Base-by-base conservation (phyloP, 805 yeast species). In the Pichia cabralensis region DNA sequence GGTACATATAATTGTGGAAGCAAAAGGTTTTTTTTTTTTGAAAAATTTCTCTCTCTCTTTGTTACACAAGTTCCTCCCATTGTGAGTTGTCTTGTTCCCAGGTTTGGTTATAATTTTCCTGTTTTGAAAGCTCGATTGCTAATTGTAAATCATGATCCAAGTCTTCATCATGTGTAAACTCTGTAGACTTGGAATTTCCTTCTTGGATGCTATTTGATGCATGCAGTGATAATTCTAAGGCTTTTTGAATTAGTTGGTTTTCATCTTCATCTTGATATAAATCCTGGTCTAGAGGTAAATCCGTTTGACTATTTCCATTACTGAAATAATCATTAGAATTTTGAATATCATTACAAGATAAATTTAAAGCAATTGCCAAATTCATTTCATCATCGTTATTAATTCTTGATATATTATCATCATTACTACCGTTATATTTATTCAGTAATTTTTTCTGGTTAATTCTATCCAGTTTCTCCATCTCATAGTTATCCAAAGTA, bases 401-500 rank as follows among this genome's bases (percentile, higher is more conserved):
- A 5, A 48, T 51, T 12, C 48, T 45, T 3, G 49, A 48, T 3
- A n/a, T 13, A 25, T 21, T 21, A 8, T 14, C 8, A 9, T 15
- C n/a, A 13, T 11, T 24, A 6, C 49, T 48, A 3, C 77, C 78
- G 45, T 71, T 71, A 46, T 61, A 71, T 49, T 63, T 69, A 23
- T 61, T 61, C 19, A 67, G 43, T 33, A 65, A 23, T 4, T 39
- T 38, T 12, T 36, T 26, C 7, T 43, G 48, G 9, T 41, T 39
- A 6, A 53, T 47, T 7, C 48, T 41, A 38, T 46, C 41, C 10
- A 54, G 54, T 33, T 53, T 47, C 14, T 42, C 38, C 14, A 27
- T 18, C 17, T 51, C 47, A 37, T 56, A 52, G 22, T 54, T 59
- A 4, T 47, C 43, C n/a, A 57, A 45, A 25, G 48, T 60, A 60